These are phyloP conservation scores for Gyromitra esculenta DNA, from an alignment of 2,329 filamentous ascomycete genomes.

Conservation along the genomic window DNA sequence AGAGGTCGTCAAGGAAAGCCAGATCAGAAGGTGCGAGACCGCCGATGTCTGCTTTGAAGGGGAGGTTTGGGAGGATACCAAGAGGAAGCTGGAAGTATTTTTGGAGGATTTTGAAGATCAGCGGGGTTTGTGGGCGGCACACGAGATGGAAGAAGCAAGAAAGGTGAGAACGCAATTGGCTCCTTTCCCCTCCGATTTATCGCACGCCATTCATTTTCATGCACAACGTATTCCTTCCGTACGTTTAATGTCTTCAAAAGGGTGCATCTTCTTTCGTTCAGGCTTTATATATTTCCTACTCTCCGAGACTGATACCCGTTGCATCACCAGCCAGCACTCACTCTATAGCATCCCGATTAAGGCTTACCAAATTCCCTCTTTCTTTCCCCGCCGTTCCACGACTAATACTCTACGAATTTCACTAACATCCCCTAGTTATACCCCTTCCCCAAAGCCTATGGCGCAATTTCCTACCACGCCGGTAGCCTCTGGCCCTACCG, in stretches of 20 bases:
- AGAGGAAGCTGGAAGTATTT: slow-evolving; percentile 59
- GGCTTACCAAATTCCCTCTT: neutral
- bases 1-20: slow-evolving; percentile 59
- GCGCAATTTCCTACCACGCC: slow-evolving; percentile 59
- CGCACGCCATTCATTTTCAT: neutral
- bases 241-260: neutral
- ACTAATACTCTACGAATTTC: slow-evolving; percentile 50
- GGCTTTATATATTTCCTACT: neutral
- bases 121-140: slow-evolving; percentile 59
- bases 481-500: slow-evolving; percentile 67
- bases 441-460: slow-evolving; percentile 53
- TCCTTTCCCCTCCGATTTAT: slow-evolving; percentile 49
- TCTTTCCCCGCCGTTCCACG: neutral
- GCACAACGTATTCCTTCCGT: neutral
- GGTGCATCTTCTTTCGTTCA: neutral
- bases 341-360: neutral
- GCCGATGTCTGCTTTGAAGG: slow-evolving; percentile 64
- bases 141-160: slow-evolving; percentile 55
- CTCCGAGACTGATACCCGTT: neutral
- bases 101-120: slow-evolving; percentile 61
- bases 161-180: slow-evolving; percentile 57
- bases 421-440: slow-evolving; percentile 49
- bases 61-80: slow-evolving; percentile 59
- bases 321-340: slow-evolving; percentile 18
- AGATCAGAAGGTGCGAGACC: slow-evolving; percentile 61